Evolutionary conservation across 108 stramenopile species (phyloP).

Genomic region (Conticribra weissflogii): DNA sequence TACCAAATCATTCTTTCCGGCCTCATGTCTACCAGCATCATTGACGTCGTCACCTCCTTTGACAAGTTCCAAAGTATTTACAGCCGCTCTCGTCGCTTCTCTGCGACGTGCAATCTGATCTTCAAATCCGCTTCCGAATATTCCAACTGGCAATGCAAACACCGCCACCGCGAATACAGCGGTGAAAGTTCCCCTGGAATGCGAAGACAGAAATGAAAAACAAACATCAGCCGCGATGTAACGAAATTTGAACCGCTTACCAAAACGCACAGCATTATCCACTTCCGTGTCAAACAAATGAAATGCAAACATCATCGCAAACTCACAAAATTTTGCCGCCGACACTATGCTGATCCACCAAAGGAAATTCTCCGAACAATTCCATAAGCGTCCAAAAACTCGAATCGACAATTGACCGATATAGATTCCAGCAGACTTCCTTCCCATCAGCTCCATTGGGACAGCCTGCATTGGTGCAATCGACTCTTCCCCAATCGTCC

Average conservation of each 20-base stretch:
- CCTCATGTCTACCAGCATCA: slow-evolving; percentile 8
- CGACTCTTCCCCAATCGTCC: slow-evolving; percentile 71
- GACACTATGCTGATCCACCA: slow-evolving; percentile 77
- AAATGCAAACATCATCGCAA: too few species aligned
- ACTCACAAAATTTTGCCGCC: slow-evolving; percentile 57
- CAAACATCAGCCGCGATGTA: too few species aligned
- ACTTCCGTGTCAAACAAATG: too few species aligned
- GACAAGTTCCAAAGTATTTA: slow-evolving; percentile 13
- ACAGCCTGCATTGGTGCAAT: slow-evolving; percentile 77
- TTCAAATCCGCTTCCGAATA: slow-evolving; percentile 90
- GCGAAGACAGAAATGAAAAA: too few species aligned
- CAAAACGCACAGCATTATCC: too few species aligned
- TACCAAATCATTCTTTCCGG: not conserved
- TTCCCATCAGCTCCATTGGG: slow-evolving; percentile 29
- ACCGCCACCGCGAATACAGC: slow-evolving; percentile 90
- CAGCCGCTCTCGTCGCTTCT: slow-evolving; percentile 14
- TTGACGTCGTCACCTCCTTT: slow-evolving; percentile 16
- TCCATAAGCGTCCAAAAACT: slow-evolving; percentile 87
- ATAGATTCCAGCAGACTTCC: slow-evolving; percentile 81
- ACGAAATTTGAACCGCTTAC: too few species aligned
- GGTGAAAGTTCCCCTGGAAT: slow-evolving; percentile 69
- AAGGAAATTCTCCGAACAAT: slow-evolving; percentile 91
- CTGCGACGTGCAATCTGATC: slow-evolving; percentile 65
- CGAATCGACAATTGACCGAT: slow-evolving; percentile 66
- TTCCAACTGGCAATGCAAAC: slow-evolving; percentile 89